phyloP scores from a whole-genome alignment of 208 protist species.

The Trypanosoma congolense region DNA sequence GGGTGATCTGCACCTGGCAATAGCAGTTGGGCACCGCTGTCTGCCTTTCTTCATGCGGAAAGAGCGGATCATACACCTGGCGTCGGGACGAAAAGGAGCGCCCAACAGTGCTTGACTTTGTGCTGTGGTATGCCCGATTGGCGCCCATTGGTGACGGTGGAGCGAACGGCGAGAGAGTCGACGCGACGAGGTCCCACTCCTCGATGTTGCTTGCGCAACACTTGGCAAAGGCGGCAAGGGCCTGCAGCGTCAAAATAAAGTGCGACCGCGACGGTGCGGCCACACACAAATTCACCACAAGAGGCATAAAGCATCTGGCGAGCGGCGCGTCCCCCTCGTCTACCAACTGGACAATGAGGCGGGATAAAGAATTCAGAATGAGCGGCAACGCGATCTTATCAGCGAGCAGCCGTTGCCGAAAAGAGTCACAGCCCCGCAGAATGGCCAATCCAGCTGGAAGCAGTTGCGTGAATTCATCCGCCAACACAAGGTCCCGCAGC shows the following conservation, averaged over 20 bases:
- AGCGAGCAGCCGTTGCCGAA: constrained; percentile 25
- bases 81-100: constrained; percentile 18
- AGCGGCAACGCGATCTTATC: constrained; percentile 38
- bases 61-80: constrained; percentile 11
- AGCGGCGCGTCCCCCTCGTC: constrained; percentile 44
- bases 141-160: neutral
- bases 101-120: constrained; percentile 6
- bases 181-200: constrained; percentile 7
- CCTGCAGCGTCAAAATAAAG: constrained; percentile 25
- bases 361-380: constrained; percentile 24
- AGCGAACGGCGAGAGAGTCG: neutral
- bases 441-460: constrained; percentile 30
- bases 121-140: constrained; percentile 7
- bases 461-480: constrained; percentile 17
- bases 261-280: constrained; percentile 27
- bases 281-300: constrained; percentile 30
- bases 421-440: constrained; percentile 21
- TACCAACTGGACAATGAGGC: constrained; percentile 24
- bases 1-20: constrained; percentile 10
- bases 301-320: constrained; percentile 43
- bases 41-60: no score
- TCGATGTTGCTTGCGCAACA: constrained; percentile 10
- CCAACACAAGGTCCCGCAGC: constrained; percentile 22
- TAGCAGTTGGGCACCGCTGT: neutral
- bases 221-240: constrained; percentile 29